Evolutionary conservation across 208 protist species (phyloP), one percentile per base, ranked within the genome.

Genomic region (Acanthamoeba royreba): DNA sequence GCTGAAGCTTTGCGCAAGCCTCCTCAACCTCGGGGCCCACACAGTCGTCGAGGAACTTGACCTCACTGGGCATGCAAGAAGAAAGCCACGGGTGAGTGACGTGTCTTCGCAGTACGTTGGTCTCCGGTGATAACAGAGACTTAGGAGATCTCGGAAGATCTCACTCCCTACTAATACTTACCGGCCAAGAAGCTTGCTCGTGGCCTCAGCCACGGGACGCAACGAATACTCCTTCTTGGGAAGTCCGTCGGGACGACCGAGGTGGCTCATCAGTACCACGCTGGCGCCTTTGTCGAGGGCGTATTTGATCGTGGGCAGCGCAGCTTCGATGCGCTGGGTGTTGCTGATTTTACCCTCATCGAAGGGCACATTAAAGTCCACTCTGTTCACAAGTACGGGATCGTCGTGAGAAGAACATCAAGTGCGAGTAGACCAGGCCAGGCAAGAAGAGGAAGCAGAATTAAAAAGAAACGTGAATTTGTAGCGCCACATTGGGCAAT

Each of bases 281-380:
- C 79, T 61, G 66, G 94, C 94, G 2, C 94, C 96, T 15, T 97
- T 35, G n/a, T 94, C 98, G 13, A 99, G 95, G 52, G 98, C 96
- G 61, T 99, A 98, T 19, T 98, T 96, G 74, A 99, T 98, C 0
- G 99, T 99, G 19, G 99, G 99, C 47, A 99, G 86, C 17, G 98
- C 96, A 9, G 97, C 95, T n/a, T 97, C 98, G 77, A 99, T 99
- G 93, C 98, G 97, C 63, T 98, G 98, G 92, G 98, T 97, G 90
- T 99, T 99, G 33, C 97, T 98, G 72, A 99, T 99, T 15, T 86
- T 95, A 33, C 98, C 98, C 33, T 98, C 96, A 46, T 97, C 92
- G 11, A 99, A 95, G 25, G 98, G 98, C 25, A 99, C 98, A 94
- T 99, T 99, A 92, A 99, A 99, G 94, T 99, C 99, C 15, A 99